Evolutionary conservation across 2,329 filamentous ascomycete species (phyloP).

Genomic region (Acrocalymma vagum): DNA sequence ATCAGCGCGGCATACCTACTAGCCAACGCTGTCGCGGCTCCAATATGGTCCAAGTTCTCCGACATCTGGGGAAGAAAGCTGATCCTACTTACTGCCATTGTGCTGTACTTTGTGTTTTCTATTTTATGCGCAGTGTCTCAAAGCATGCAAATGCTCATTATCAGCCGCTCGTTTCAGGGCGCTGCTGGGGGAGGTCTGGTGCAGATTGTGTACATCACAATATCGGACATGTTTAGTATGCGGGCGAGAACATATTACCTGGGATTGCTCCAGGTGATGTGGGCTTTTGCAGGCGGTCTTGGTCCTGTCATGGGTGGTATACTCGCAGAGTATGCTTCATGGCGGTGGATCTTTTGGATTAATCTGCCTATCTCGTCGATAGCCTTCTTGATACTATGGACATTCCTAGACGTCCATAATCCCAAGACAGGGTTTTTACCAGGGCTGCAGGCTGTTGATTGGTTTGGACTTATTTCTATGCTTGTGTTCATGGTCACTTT

Average conservation of each 20-base stretch:
- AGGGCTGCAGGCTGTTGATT: constrained; percentile 59
- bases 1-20: constrained; percentile 76
- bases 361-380: constrained; percentile 52
- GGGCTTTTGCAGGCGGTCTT: constrained; percentile 55
- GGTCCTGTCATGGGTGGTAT: constrained; percentile 60
- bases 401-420: constrained; percentile 62
- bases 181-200: constrained; percentile 40
- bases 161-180: constrained; percentile 60
- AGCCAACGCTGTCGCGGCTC: constrained; percentile 68
- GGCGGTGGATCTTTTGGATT: constrained; percentile 53
- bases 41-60: constrained; percentile 69
- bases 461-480: constrained; percentile 57
- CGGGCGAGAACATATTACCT: constrained; percentile 25
- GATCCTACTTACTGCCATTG: constrained; percentile 53
- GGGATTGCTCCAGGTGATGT: constrained; percentile 43
- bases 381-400: constrained; percentile 54
- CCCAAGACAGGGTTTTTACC: constrained; percentile 53
- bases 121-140: constrained; percentile 55
- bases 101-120: constrained; percentile 45
- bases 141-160: constrained; percentile 60
- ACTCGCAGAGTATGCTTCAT: constrained; percentile 50
- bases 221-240: constrained; percentile 62
- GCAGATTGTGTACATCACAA: constrained; percentile 54
- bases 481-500: constrained; percentile 57
- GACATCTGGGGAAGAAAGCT: constrained; percentile 65